Base-by-base conservation (phyloP, 305 asterid genomes). In the Solanum hybrid region DNA sequence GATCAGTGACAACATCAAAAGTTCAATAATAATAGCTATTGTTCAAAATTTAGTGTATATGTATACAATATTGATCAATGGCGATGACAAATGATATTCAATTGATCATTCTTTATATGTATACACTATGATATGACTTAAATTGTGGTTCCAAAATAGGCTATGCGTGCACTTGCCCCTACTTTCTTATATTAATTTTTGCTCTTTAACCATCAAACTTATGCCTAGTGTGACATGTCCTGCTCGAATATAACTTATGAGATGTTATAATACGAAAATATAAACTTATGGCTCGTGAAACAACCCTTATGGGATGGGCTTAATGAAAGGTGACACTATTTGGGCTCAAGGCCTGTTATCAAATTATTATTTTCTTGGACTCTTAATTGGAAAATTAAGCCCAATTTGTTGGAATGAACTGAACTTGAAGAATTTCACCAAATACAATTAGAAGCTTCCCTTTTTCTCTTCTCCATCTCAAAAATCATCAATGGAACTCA, bases 401-500 rank as follows among this genome's bases (percentile, higher is more conserved):
- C 87, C 36, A 81, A 81, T 39, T 70, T 61, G 24, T 65, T 26
- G 8, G 20, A 1, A 39, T 38, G 24, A 39, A 39, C 13, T 38
- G 24, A 39, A 39, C 13, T 81, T 26, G 5, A 7, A 81, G 14
- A 81, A 81, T 81, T 39, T 14, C 36, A 15, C 81, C 24, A 13
- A 20, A 70, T 37, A 37, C 31, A 22, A n/a, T 39, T 39, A 61
- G 7, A 26, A 14, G 87, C 70, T 38, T 39, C 32, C 24, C 12
- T n/a, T 2, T 26, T 81, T 26, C 17, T 17, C 70, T 26, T 81
- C 65, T 37, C 79, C 34, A 73, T 72, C 78, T 24, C 17, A 39
- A 39, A 76, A 24, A 26, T 24, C 70, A 13, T 26, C 89, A 15
- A 96, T 95, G 98, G 91, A 94, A 90, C 93, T 94, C 87, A 90